Conservation (phyloP, 2,329 filamentous ascomycete genomes). For the Alternaria sp. region DNA sequence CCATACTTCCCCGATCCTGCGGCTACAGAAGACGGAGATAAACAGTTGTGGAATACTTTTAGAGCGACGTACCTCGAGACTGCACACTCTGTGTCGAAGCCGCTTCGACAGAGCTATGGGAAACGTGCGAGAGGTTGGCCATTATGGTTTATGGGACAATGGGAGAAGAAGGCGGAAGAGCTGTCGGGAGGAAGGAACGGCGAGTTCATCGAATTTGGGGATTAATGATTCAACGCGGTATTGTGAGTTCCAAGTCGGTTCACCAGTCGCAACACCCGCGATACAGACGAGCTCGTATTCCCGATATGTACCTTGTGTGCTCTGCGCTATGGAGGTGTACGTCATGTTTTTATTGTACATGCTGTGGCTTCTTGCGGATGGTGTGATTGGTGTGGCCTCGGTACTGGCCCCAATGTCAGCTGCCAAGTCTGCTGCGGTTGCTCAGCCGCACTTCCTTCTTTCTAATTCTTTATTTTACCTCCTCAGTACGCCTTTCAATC, state of each 20-base stretch:
- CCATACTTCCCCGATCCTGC: neutral
- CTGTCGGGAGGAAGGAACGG: neutral
- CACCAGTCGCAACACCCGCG: neutral
- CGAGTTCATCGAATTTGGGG: neutral
- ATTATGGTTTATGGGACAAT: neutral
- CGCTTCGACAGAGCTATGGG: neutral
- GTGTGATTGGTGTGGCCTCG: neutral
- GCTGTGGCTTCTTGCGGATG: too few relatives aligned
- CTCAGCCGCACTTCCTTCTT: too few relatives aligned
- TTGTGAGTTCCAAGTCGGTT: fast-evolving
- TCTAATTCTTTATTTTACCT: too few relatives aligned
- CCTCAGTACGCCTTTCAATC: too few relatives aligned
- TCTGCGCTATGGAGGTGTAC: too few relatives aligned
- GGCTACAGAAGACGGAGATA: neutral
- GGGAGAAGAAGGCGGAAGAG: neutral
- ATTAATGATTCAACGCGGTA: neutral
- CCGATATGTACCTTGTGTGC: too few relatives aligned
- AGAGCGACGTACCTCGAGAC: neutral
- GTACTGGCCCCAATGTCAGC: neutral
- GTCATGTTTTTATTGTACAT: too few relatives aligned
- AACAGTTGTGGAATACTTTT: neutral
- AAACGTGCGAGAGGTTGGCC: neutral
- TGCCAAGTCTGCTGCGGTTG: neutral
- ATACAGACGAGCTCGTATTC: neutral
- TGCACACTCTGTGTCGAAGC: neutral